Percentiles rank a stretch among this genome's conserved stretches.
phyloP scores from a whole-genome alignment of 805 yeast species.

The Nakazawaea wyomingensis region DNA sequence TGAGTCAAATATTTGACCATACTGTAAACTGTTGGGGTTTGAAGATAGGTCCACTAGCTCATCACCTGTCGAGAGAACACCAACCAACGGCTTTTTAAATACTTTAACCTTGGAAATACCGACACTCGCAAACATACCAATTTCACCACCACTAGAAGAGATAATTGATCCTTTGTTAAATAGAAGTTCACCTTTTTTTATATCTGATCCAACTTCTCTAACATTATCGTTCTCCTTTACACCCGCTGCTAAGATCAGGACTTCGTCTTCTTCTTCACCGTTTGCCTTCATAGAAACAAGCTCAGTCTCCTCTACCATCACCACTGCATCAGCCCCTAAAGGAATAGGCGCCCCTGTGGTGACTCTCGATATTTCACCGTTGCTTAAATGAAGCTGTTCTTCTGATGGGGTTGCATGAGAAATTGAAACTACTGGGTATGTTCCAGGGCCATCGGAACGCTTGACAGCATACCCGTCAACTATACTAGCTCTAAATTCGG shows the following conservation, averaged over 20 bases:
- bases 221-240: conserved; percentile 40
- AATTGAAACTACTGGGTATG: conserved; percentile 32
- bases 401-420: conserved; percentile 36
- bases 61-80: conserved; percentile 48
- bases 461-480: conserved; percentile 53
- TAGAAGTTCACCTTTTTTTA: conserved; percentile 32
- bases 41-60: conserved; percentile 36
- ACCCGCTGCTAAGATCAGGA: conserved; percentile 33
- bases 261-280: conserved; percentile 36
- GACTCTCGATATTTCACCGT: conserved; percentile 38
- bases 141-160: conserved; percentile 41
- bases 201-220: conserved; percentile 43
- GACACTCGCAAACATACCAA: conserved; percentile 43
- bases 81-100: conserved; percentile 37
- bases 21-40: conserved; percentile 16
- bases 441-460: conserved; percentile 40
- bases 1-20: conserved; percentile 46
- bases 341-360: conserved; percentile 59
- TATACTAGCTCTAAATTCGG: conserved; percentile 47
- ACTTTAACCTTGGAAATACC: conserved; percentile 36
- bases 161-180: conserved; percentile 31
- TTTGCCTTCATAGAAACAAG: conserved; percentile 29
- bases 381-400: conserved; percentile 13
- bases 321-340: conserved; percentile 46
- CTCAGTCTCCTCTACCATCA: conserved; percentile 49